A percentile compares a stretch with the other conserved stretches of the same genome.
Evolutionary conservation across 768 basidiomycete genomes (phyloP).

Genomic region (Lactarius trivialis): DNA sequence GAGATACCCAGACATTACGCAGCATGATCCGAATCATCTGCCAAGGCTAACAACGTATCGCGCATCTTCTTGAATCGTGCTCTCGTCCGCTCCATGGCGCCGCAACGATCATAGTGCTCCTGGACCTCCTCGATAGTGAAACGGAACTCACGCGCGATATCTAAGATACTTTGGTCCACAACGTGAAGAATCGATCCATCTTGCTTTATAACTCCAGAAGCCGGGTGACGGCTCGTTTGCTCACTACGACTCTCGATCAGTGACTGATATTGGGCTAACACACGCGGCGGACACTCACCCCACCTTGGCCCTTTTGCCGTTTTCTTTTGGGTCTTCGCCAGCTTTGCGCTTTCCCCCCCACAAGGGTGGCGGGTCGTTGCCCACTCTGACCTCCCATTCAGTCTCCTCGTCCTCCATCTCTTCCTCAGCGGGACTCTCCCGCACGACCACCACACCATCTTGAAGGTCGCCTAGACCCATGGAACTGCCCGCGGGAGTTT

Average conservation of each 20-base stretch:
- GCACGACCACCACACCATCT: conserved; percentile 27
- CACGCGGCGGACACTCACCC: conserved; percentile 31
- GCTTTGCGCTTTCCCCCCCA: conserved; percentile 68
- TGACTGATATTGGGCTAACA: background rate
- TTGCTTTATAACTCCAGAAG: conserved; percentile 10
- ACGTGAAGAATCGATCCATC: conserved; percentile 40
- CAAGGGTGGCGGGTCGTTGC: conserved; percentile 52
- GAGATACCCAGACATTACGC: background rate
- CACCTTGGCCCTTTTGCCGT: conserved; percentile 39
- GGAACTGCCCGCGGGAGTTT: conserved; percentile 21
- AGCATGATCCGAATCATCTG: conserved; percentile 14
- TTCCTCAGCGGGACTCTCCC: conserved; percentile 50
- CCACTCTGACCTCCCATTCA: conserved; percentile 64
- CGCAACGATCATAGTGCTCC: conserved; percentile 68
- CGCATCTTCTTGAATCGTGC: conserved; percentile 65
- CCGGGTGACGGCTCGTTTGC: background rate
- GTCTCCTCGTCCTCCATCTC: conserved; percentile 60
- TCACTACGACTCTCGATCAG: conserved; percentile 2
- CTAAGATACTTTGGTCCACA: conserved; percentile 55
- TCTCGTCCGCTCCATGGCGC: conserved; percentile 63
- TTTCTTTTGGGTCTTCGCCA: conserved; percentile 31
- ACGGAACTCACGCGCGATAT: conserved; percentile 61
- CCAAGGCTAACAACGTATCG: conserved; percentile 29
- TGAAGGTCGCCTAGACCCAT: conserved; percentile 23
- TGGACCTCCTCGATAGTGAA: conserved; percentile 75